These are phyloP conservation scores for Podila horticola DNA, from an alignment of 192 early-diverging fungal genomes.

Conservation along the genomic window DNA sequence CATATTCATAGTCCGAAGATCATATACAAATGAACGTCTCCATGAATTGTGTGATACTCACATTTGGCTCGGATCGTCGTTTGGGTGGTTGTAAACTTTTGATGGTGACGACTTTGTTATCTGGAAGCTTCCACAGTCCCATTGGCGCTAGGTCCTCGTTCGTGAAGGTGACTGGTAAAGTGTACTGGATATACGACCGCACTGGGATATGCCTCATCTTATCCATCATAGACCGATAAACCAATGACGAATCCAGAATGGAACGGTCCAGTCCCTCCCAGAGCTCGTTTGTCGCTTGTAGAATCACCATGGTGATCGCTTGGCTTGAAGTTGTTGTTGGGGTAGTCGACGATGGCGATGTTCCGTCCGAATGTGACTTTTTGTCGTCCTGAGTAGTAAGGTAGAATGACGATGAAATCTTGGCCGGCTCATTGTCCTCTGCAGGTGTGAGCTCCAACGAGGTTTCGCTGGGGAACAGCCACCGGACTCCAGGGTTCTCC, in stretches of 20 bases:
- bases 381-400: constrained; percentile 22
- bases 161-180: constrained; percentile 22
- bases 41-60: neutral
- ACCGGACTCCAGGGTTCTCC: constrained; percentile 32
- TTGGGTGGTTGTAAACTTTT: constrained; percentile 21
- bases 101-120: constrained; percentile 22
- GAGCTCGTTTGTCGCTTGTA: constrained; percentile 30
- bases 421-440: constrained; percentile 10
- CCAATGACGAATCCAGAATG: constrained; percentile 19
- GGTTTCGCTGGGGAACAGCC: constrained; percentile 41
- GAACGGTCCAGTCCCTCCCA: constrained; percentile 33
- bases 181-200: constrained; percentile 31
- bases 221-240: constrained; percentile 43
- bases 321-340: constrained; percentile 8
- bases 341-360: neutral
- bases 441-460: constrained; percentile 22
- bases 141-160: constrained; percentile 25
- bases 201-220: constrained; percentile 40
- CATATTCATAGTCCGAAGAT: no score
- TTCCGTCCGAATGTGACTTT: neutral
- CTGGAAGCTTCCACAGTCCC: constrained; percentile 22
- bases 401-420: constrained; percentile 41
- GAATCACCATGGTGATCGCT: constrained; percentile 41
- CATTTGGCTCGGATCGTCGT: constrained; percentile 5
- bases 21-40: neutral